These are phyloP conservation scores for Cladosporium sp. DNA, from an alignment of 2,329 filamentous ascomycete genomes.

Conservation along the genomic window DNA sequence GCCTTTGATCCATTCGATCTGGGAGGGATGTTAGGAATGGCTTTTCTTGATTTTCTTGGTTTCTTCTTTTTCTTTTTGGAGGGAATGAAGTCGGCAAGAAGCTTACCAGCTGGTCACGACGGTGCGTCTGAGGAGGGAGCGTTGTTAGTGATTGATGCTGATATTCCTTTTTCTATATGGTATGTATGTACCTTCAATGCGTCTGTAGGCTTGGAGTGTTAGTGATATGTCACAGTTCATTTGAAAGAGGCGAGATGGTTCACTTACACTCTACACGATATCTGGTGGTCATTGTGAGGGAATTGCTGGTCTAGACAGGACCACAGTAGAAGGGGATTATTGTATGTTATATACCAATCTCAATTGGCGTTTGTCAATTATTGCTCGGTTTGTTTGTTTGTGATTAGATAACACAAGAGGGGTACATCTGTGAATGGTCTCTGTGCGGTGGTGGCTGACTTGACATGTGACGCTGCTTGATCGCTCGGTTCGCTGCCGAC, in stretches of 20 bases:
- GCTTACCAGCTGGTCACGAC: constrained; percentile 82
- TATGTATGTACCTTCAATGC: constrained; percentile 7
- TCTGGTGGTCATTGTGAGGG: constrained; percentile 32
- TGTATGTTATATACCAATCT: too few relatives aligned
- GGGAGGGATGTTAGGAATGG: constrained; percentile 27
- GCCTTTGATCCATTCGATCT: constrained; percentile 71
- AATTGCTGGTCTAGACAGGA: too few relatives aligned
- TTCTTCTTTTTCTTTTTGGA: background rate
- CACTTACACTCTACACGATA: constrained; percentile 36
- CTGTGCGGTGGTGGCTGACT: too few relatives aligned
- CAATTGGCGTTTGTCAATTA: too few relatives aligned
- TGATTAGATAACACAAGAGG: too few relatives aligned
- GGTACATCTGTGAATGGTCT: too few relatives aligned
- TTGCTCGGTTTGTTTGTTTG: too few relatives aligned
- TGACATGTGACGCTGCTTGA: too few relatives aligned
- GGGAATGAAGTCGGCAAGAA: constrained; percentile 31
- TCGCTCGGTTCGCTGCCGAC: background rate
- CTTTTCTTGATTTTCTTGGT: too few relatives aligned
- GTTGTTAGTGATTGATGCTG: too few relatives aligned
- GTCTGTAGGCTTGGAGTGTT: constrained; percentile 6
- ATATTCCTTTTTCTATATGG: too few relatives aligned
- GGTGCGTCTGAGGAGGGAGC: constrained; percentile 49
- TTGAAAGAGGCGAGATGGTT: background rate
- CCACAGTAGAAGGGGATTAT: too few relatives aligned
- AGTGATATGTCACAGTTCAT: background rate